Conservation (phyloP, 192 early-diverging fungal genomes). For the Phlyctochytrium arcticum region DNA sequence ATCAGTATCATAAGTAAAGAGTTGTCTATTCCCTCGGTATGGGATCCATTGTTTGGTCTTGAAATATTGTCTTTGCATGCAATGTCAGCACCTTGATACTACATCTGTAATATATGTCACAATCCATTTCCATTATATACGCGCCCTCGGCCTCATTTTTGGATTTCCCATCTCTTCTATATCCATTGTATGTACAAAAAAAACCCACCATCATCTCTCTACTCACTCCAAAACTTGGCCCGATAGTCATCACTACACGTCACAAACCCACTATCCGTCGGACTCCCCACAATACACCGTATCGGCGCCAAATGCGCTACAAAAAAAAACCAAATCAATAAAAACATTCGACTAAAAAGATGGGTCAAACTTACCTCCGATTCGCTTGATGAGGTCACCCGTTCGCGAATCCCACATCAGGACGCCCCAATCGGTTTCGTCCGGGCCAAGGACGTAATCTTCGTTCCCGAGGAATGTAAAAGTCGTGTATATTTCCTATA, state of each 20-base stretch:
- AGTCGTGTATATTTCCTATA: conserved; percentile 17
- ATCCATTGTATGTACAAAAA: background rate
- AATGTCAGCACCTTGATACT: too few relatives aligned
- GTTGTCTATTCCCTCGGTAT: too few relatives aligned
- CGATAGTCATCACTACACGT: conserved; percentile 29
- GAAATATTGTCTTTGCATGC: too few relatives aligned
- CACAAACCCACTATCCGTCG: conserved; percentile 12
- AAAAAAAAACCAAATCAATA: background rate
- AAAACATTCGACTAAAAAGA: background rate
- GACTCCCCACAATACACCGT: conserved; percentile 20
- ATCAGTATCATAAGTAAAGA: too few relatives aligned
- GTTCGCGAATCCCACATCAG: conserved; percentile 34
- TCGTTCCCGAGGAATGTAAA: conserved; percentile 32
- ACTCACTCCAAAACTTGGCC: conserved; percentile 24
- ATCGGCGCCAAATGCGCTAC: conserved; percentile 14
- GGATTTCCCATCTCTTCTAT: too few relatives aligned
- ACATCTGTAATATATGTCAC: too few relatives aligned
- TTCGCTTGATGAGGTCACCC: conserved; percentile 19
- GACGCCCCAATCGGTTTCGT: conserved; percentile 16
- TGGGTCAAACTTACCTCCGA: conserved; percentile 14
- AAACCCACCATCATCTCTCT: background rate
- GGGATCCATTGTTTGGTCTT: too few relatives aligned
- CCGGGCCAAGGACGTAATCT: conserved; percentile 27
- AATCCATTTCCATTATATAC: too few relatives aligned
- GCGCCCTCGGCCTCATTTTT: too few relatives aligned